These are phyloP conservation scores for Macrocystidia cucumis DNA, from an alignment of 1,284 basidiomycete species.

Conservation along the genomic window DNA sequence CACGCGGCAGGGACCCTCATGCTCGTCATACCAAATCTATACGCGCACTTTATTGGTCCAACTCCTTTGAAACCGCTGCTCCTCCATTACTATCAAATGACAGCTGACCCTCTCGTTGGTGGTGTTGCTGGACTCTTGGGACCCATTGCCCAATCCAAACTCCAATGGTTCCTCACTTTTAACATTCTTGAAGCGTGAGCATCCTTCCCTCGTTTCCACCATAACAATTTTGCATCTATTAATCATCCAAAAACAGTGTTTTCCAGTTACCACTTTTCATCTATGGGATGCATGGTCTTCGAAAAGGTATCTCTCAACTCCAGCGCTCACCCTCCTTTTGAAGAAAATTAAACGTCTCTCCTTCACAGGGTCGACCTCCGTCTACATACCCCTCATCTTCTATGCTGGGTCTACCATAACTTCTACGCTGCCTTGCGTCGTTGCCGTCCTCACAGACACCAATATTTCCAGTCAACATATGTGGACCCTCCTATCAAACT, in stretches of 20 bases:
- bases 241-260: slow-evolving; percentile 31
- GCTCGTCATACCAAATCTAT: slow-evolving; percentile 65
- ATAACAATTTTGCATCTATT: slow-evolving; percentile 3
- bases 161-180: slow-evolving; percentile 66
- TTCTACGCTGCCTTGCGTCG: slow-evolving; percentile 67
- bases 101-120: slow-evolving; percentile 58
- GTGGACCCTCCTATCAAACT: slow-evolving; percentile 65
- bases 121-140: slow-evolving; percentile 43
- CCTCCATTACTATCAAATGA: slow-evolving; percentile 38
- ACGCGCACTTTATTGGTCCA: slow-evolving; percentile 46
- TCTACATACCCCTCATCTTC: slow-evolving; percentile 53
- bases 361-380: slow-evolving; percentile 29
- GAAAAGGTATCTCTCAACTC: slow-evolving; percentile 39
- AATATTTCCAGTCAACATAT: slow-evolving; percentile 19
- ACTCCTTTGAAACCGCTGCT: slow-evolving; percentile 31
- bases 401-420: slow-evolving; percentile 78
- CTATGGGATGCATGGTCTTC: slow-evolving; percentile 58
- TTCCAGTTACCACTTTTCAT: slow-evolving; percentile 78
- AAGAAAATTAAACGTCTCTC: neutral
- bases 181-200: slow-evolving; percentile 49
- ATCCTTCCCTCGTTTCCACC: neutral
- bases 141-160: slow-evolving; percentile 12
- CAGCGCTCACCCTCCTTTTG: neutral
- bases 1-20: slow-evolving; percentile 60
- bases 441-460: slow-evolving; percentile 40